Conservation (phyloP, 768 basidiomycete genomes). For the Terana coerulea region DNA sequence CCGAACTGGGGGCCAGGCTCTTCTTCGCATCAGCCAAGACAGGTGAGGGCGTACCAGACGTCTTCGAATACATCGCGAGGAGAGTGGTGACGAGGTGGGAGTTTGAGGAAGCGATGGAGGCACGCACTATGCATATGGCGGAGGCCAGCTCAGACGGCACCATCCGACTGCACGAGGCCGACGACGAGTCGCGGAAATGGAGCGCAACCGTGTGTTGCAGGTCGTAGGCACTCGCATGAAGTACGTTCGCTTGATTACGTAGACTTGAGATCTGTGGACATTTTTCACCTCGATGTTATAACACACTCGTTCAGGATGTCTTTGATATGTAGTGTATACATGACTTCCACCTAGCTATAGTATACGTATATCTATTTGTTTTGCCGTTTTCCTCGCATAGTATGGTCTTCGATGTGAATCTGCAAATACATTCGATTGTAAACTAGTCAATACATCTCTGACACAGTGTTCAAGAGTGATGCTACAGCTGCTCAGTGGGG, state of each 20-base stretch:
- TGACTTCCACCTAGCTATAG: no score
- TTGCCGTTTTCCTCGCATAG: no score
- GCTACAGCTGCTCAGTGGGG: no score
- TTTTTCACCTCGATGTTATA: no score
- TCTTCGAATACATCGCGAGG: slow-evolving; percentile 73
- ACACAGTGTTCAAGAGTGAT: no score
- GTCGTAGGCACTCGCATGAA: slow-evolving; percentile 1
- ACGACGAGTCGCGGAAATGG: background rate
- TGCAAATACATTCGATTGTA: no score
- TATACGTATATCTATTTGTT: no score
- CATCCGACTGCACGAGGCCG: slow-evolving; percentile 28
- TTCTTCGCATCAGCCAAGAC: slow-evolving; percentile 81
- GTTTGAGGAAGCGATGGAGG: slow-evolving; percentile 57
- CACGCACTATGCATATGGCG: slow-evolving; percentile 36
- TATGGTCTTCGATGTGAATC: no score
- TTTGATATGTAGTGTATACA: no score
- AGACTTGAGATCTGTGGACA: no score
- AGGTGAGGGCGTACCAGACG: slow-evolving; percentile 63
- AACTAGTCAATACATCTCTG: no score
- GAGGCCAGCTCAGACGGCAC: slow-evolving; percentile 36
- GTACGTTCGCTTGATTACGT: background rate
- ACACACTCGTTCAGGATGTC: no score
- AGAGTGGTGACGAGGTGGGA: slow-evolving; percentile 64
- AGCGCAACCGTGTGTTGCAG: background rate
- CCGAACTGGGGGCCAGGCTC: slow-evolving; percentile 55